Evolutionary conservation across 1,284 basidiomycete species (phyloP), one percentile per base, ranked within the genome.

Genomic region (Coniferiporia weirii): DNA sequence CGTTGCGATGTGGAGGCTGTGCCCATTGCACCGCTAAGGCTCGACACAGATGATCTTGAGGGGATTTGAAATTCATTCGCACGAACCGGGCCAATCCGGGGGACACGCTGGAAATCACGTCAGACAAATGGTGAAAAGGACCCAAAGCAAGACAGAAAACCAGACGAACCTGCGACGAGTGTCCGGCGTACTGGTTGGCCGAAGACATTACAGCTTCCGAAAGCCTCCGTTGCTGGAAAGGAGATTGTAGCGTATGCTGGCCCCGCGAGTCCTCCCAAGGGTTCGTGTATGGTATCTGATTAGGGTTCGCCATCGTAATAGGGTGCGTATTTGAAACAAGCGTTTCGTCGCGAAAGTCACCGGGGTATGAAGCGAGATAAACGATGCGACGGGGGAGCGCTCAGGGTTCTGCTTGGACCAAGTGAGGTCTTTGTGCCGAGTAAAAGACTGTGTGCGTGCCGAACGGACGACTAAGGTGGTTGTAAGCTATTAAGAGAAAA

Each of bases 21-120:
- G 51, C 52, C 51, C 56, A 61, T 61, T 38, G 51, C 56, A 51
- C 48, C 48, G 60, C 60, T 58, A 7, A 61, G 47, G 40, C 52
- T 58, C 19, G 56, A 58, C 15, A 55, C 52, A 27, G 60, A 56
- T 43, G 56, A 51, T 51, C 60, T 48, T 20, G 34, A 49, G 17
- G 46, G 45, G 12, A 40, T 53, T 34, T 57, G 51, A 51, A 56
- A 54, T 58, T 58, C 60, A 34, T 35, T 44, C 51, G 59, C 47
- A 53, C 59, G 59, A 27, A 61, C 47, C 13, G 44, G 55, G 4
- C 59, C 59, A 27, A 52, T 43, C 15, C 59, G 49, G n/a, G 49
- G 36, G 38, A 49, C 43, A 19, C 59, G 59, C 59, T 61, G 52
- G 6, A 54, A 48, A 49, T 50, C 36, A 35, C 8, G 52, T 59